Conservation (phyloP, 495 filamentous ascomycete genomes). For the Penicillium waksmanii region DNA sequence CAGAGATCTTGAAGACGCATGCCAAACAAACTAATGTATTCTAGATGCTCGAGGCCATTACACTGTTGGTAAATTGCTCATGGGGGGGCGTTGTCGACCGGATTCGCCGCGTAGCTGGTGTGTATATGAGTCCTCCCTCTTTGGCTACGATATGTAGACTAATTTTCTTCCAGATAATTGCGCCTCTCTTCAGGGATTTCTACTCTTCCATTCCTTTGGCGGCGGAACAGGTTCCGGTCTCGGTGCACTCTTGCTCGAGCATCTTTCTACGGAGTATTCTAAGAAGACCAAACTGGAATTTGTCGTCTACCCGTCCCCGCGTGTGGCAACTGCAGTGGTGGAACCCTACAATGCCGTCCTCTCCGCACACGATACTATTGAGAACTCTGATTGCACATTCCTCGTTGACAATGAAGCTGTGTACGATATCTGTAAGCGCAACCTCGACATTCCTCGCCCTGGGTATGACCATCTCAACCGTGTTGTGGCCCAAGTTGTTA, state of each 20-base stretch:
- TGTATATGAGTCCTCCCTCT: conserved; percentile 16
- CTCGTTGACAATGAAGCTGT: conserved; percentile 92
- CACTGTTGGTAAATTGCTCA: conserved; percentile 89
- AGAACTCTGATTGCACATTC: conserved; percentile 93
- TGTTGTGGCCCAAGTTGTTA: conserved; percentile 88
- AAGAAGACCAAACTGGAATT: conserved; percentile 97
- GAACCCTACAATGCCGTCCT: conserved; percentile 94
- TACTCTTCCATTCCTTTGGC: conserved; percentile 94
- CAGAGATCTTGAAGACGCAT: not conserved
- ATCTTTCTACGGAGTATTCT: conserved; percentile 84
- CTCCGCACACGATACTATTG: conserved; percentile 89
- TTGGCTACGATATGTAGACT: conserved; percentile 10
- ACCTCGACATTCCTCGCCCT: conserved; percentile 85
- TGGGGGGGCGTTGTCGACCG: conserved; percentile 82
- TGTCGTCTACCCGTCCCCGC: conserved; percentile 83
- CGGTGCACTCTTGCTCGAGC: conserved; percentile 84
- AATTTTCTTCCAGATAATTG: conserved; percentile 71
- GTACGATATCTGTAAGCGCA: conserved; percentile 89
- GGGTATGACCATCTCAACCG: conserved; percentile 88
- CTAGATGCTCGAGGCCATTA: conserved; percentile 88
- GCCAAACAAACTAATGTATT: conserved; percentile 29
- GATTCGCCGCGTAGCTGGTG: conserved; percentile 82
- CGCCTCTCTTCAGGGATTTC: conserved; percentile 87
- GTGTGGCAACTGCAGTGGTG: conserved; percentile 84
- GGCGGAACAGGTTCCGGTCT: conserved; percentile 92